Conservation (phyloP, 306 rosid genomes). For the Castanospermum australe region DNA sequence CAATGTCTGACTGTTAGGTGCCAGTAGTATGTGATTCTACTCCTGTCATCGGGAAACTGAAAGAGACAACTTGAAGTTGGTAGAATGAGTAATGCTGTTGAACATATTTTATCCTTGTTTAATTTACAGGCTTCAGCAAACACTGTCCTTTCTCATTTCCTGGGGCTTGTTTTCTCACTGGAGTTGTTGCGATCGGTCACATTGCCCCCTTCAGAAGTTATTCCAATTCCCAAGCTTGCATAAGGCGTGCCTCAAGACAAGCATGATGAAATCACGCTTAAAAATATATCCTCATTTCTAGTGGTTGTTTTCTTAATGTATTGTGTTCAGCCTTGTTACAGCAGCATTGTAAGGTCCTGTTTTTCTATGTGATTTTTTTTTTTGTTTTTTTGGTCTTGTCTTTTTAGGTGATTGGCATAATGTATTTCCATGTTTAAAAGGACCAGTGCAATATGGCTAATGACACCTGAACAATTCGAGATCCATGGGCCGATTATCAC, state of each 20-base stretch:
- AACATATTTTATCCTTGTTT: not conserved
- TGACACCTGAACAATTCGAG: slow-evolving; percentile 14
- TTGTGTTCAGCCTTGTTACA: slow-evolving; percentile 12
- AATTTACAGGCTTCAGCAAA: slow-evolving; percentile 87
- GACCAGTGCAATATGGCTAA: slow-evolving; percentile 24
- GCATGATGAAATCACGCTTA: not conserved
- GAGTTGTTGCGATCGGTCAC: slow-evolving; percentile 92
- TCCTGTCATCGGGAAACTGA: not conserved
- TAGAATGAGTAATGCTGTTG: not conserved
- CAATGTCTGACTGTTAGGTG: not conserved
- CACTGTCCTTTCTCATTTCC: slow-evolving; percentile 92
- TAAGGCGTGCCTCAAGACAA: slow-evolving; percentile 34
- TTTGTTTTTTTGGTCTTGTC: too few species aligned
- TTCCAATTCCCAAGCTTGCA: slow-evolving; percentile 62
- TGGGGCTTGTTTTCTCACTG: slow-evolving; percentile 82
- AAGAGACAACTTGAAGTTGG: not conserved
- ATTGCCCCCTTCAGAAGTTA: slow-evolving; percentile 58
- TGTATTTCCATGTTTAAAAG: too few species aligned
- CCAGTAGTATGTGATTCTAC: too few species aligned
- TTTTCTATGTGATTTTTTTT: too few species aligned
- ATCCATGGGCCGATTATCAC: slow-evolving; percentile 12
- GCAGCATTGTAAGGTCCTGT: slow-evolving; percentile 7
- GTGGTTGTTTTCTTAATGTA: slow-evolving; percentile 14
- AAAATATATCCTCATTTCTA: slow-evolving; percentile 9
- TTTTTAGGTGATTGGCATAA: slow-evolving; percentile 14